Base-by-base conservation (phyloP, 1,139 yeast genomes). In the Saccharomyces hybrid region DNA sequence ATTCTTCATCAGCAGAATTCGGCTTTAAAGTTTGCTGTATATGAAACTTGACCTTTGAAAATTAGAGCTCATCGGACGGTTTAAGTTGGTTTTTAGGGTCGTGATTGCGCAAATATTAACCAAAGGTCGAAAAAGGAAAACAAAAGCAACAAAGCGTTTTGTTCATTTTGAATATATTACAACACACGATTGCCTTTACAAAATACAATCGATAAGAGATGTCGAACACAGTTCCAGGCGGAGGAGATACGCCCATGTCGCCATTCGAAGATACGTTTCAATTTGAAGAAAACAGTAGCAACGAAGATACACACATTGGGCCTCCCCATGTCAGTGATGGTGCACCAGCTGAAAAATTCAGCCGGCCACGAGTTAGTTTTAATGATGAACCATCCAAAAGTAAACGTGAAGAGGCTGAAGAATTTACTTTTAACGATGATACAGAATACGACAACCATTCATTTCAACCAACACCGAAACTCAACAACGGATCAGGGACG, bases 231-330 rank as follows among this genome's bases (percentile, higher is more conserved):
- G 3, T 31, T 31, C 34, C 34, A 31, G 34, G 34, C 2, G 2
- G 34, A 31, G 34, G 34, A 31, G 3, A 31, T 31, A 31, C 34
- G 2, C 34, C 34, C 34, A 31, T 31, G 34, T 62, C 67, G 7
- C 67, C 68, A 16, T 64, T 65, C 52, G 66, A 62, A 47, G 69
- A 65, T 54, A 60, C 61, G 42, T 65, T 64, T 50, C 62, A 61
- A 38, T 65, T 65, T 51, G 69, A 64, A 52, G 58, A 58, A 14
- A 55, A 51, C 12, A 58, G 51, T 31, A 31, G 34, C 34, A 31
- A 31, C 14, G 34, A 31, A 31, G 34, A 31, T 31, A 31, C 34
- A 31, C 34, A 31, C 2, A 31, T 31, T 1, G 34, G 34, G 34
- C 14, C 34, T 31, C 34, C 34, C 14, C 34, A 31, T 31, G 34